Evolutionary conservation across 768 basidiomycete species (phyloP).

Genomic region (Pholiota microspora): DNA sequence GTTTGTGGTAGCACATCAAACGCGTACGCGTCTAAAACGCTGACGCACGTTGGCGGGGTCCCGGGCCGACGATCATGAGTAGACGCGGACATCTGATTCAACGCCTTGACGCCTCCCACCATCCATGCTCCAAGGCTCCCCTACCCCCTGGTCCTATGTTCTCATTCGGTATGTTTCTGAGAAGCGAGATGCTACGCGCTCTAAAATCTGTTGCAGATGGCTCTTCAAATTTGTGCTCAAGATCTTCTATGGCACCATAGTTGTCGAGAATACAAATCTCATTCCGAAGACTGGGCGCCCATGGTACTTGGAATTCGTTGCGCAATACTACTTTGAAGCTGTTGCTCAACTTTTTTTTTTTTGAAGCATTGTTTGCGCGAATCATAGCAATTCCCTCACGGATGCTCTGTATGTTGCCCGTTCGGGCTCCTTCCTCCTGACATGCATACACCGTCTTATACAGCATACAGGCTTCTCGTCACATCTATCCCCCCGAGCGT

Average conservation of each 20-base stretch:
- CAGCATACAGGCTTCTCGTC: conserved; percentile 57
- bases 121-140: conserved; percentile 28
- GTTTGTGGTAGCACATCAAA: background rate
- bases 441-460: background rate
- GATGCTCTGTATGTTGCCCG: conserved; percentile 69
- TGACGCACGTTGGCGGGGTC: background rate
- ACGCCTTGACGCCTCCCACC: background rate
- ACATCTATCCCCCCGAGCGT: conserved; percentile 72
- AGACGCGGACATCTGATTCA: background rate
- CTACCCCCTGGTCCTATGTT: conserved; percentile 48
- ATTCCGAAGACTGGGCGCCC: conserved; percentile 74
- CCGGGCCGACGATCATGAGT: background rate
- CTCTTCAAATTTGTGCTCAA: conserved; percentile 83
- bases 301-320: conserved; percentile 45
- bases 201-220: conserved; percentile 35
- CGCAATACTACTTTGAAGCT: background rate
- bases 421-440: conserved; percentile 5
- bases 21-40: background rate
- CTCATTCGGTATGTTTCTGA: conserved; percentile 51
- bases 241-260: conserved; percentile 88
- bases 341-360: conserved; percentile 7
- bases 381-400: conserved; percentile 84
- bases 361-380: conserved; percentile 75
- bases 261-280: conserved; percentile 72
- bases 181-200: background rate